Evolutionary conservation across 2,329 filamentous ascomycete genomes (phyloP).

Genomic region (Diplocarpon mali): DNA sequence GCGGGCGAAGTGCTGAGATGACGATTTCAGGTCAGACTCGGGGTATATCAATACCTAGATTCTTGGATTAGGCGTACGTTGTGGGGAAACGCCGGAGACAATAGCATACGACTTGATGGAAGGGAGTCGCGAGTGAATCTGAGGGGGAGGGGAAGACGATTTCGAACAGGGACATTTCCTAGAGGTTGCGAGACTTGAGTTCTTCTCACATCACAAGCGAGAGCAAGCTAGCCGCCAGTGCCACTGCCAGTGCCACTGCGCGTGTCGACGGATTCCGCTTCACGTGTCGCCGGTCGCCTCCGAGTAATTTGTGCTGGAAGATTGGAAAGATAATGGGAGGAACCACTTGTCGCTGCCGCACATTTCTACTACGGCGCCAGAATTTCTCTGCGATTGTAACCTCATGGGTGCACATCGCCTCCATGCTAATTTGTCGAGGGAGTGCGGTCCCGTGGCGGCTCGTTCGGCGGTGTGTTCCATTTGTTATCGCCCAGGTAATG

Average conservation of each 20-base stretch:
- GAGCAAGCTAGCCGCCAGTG: neutral
- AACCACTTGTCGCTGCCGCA: too few species aligned
- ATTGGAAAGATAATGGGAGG: too few species aligned
- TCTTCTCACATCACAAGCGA: slow-evolving; percentile 5
- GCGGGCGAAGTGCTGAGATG: neutral
- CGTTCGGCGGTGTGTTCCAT: too few species aligned
- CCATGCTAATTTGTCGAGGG: too few species aligned
- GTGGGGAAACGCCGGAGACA: neutral
- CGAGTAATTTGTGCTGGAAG: too few species aligned
- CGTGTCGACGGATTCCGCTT: too few species aligned
- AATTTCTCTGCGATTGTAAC: too few species aligned
- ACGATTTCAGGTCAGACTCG: slow-evolving; percentile 9
- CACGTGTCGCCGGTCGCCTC: too few species aligned
- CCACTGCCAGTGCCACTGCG: neutral
- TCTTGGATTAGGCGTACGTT: neutral
- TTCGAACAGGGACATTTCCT: slow-evolving; percentile 7
- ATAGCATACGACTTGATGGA: slow-evolving; percentile 5
- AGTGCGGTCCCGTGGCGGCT: too few species aligned
- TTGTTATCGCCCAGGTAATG: too few species aligned
- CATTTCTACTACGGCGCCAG: too few species aligned
- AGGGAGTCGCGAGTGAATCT: slow-evolving; percentile 1
- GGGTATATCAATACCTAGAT: slow-evolving; percentile 8
- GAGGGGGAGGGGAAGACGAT: slow-evolving; percentile 3
- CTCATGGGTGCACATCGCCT: too few species aligned
- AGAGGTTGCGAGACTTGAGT: slow-evolving; percentile 8